These are phyloP conservation scores for Lentinula aciculospora DNA, from an alignment of 768 basidiomycete genomes.

Conservation along the genomic window DNA sequence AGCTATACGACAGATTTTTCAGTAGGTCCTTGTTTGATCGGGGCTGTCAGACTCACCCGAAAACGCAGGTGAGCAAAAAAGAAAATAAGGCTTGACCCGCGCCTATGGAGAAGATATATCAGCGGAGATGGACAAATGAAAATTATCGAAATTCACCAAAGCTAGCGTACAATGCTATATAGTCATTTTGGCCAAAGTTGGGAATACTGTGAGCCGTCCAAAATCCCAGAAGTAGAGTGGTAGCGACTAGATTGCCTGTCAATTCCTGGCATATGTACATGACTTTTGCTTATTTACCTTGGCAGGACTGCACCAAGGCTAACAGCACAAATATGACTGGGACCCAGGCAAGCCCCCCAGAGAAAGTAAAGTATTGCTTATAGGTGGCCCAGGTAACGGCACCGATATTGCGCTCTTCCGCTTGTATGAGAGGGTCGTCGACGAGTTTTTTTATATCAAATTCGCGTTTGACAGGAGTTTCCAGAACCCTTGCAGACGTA, in stretches of 20 bases:
- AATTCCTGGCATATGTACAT: neutral
- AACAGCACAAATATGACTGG: slow-evolving; percentile 41
- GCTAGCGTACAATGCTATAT: slow-evolving; percentile 57
- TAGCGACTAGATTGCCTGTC: slow-evolving; percentile 39
- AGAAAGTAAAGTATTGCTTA: slow-evolving; percentile 37
- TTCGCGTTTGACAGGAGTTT: slow-evolving; percentile 18
- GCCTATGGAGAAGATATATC: slow-evolving; percentile 21
- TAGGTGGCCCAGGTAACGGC: slow-evolving; percentile 47
- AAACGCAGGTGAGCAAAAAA: slow-evolving; percentile 41
- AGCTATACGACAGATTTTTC: slow-evolving; percentile 16
- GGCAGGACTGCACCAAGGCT: slow-evolving; percentile 40
- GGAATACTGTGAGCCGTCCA: slow-evolving; percentile 57
- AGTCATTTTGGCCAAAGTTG: slow-evolving; percentile 54
- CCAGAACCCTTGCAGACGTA: neutral
- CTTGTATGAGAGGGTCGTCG: slow-evolving; percentile 34
- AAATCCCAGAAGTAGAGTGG: slow-evolving; percentile 66
- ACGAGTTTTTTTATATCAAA: slow-evolving; percentile 7
- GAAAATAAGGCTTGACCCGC: slow-evolving; percentile 44
- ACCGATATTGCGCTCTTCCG: slow-evolving; percentile 53
- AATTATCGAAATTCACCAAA: slow-evolving; percentile 26
- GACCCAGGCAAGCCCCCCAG: slow-evolving; percentile 44
- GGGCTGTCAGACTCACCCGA: slow-evolving; percentile 34
- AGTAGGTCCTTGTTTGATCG: neutral
- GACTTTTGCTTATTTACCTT: slow-evolving; percentile 27
- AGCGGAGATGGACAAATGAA: neutral